phyloP scores from a whole-genome alignment of 2,329 filamentous ascomycete genomes.

The Trichoderma sp. region DNA sequence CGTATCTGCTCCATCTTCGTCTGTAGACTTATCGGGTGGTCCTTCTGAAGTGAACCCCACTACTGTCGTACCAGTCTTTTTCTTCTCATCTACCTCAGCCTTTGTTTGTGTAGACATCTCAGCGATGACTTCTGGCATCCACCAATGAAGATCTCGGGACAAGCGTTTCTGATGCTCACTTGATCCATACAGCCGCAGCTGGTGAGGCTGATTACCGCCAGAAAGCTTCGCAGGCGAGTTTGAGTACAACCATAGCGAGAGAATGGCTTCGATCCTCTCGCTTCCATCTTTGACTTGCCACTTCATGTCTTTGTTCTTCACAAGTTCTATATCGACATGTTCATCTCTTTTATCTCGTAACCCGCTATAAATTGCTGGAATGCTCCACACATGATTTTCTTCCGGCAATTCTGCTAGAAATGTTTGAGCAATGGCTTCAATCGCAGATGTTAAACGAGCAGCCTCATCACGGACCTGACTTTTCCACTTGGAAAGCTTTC shows the following conservation, averaged over 20 bases:
- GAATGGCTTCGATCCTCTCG: conserved; percentile 32
- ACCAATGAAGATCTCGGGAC: background rate
- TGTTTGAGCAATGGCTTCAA: conserved; percentile 20
- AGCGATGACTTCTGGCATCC: background rate
- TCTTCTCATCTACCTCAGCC: too few species aligned
- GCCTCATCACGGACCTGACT: background rate
- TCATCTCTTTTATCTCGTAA: background rate
- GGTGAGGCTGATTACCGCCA: fast-evolving
- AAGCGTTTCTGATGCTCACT: background rate
- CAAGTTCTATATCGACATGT: background rate
- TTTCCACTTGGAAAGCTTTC: background rate
- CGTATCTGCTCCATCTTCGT: background rate
- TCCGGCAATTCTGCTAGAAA: background rate
- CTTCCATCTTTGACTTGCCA: conserved; percentile 26
- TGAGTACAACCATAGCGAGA: conserved; percentile 35
- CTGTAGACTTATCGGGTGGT: background rate
- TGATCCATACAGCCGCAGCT: background rate
- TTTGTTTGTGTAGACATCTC: background rate
- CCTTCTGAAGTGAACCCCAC: background rate
- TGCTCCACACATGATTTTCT: background rate
- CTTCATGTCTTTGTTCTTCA: background rate
- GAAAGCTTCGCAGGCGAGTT: background rate
- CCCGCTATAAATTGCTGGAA: background rate
- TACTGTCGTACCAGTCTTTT: background rate
- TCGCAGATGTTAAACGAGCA: conserved; percentile 23